Evolutionary conservation across 805 yeast genomes (phyloP), one percentile per base, ranked within the genome.

Genomic region (Tetrapisispora iriomotensis): DNA sequence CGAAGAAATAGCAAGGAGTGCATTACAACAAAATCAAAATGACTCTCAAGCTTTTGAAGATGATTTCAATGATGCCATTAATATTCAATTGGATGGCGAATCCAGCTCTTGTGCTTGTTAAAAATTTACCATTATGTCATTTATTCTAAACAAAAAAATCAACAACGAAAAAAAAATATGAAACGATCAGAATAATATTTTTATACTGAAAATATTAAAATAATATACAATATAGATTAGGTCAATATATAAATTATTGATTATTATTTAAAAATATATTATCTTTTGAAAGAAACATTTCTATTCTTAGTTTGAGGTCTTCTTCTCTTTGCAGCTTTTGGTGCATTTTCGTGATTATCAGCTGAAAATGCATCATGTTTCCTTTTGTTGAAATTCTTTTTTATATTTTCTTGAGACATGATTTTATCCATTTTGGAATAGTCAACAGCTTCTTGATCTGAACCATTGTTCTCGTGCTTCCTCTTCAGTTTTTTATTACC

Each of bases 1-100:
- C 56, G 96, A 92, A 60, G 94, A 88, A 31, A 84, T 90, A 52
- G 96, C 96, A 24, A 75, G 95, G 54, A 86, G 85, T 66, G 98
- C 97, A 0, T 68, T 90, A 53, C 95, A 87, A 60, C 97, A 90
- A 64, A 96, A 87, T 60, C 61, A 62, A 45, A 59, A 61, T 28
- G 65, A 61, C 41, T 81, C 83, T 39, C 84, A 84, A 53, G 96
- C 86, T 43, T 87, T 82, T 54, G 80, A 79, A 50, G 96, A 88
- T 54, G 97, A 90, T 62, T 90, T 87, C 61, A 82, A 92, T 35
- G 97, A 90, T 62, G 96, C 97, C 19, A 90, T 90, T 47, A 90
- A 90, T 61, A 90, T 90, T 53, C 92, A 86, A 58, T 74, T 90
- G 52, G 96, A 88, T 56, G 81, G 79, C 40, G 96, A 87, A 40